These are phyloP conservation scores for Yamadazyma sp. DNA, from an alignment of 805 yeast species.

Conservation along the genomic window DNA sequence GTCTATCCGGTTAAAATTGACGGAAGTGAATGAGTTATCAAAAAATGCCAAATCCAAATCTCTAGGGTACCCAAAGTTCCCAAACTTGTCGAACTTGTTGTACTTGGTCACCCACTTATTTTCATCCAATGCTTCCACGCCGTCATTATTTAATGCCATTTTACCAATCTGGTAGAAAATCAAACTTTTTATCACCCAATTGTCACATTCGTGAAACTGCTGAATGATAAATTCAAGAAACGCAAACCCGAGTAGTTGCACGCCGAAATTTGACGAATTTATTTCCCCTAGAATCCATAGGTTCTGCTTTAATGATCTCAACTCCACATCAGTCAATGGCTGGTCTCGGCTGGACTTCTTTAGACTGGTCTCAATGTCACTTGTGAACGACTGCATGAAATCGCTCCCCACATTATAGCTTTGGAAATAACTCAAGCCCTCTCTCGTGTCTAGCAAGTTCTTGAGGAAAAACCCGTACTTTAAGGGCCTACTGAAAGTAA, in stretches of 20 bases:
- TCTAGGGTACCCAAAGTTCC: slow-evolving; percentile 24
- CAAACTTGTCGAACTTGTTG: slow-evolving; percentile 19
- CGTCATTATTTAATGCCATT: slow-evolving; percentile 69
- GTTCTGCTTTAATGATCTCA: slow-evolving; percentile 58
- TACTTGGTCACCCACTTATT: slow-evolving; percentile 56
- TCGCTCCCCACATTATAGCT: slow-evolving; percentile 7
- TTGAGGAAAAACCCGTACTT: slow-evolving; percentile 54
- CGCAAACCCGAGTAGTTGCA: slow-evolving; percentile 39
- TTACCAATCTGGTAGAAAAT: slow-evolving; percentile 79
- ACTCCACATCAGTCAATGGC: slow-evolving; percentile 1
- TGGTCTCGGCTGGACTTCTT: neutral
- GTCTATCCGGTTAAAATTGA: slow-evolving; percentile 1
- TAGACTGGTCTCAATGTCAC: slow-evolving; percentile 8
- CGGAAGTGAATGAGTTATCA: slow-evolving; percentile 7
- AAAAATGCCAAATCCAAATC: slow-evolving; percentile 11
- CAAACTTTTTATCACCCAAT: slow-evolving; percentile 67
- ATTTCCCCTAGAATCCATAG: slow-evolving; percentile 88
- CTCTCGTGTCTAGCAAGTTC: slow-evolving; percentile 74
- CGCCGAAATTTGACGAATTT: slow-evolving; percentile 71
- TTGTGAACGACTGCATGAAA: slow-evolving; percentile 11
- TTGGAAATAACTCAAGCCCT: slow-evolving; percentile 64
- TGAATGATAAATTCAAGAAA: slow-evolving; percentile 39
- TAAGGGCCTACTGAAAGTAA: slow-evolving; percentile 11
- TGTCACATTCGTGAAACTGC: slow-evolving; percentile 29
- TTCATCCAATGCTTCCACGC: slow-evolving; percentile 82